Evolutionary conservation across 202 grass and related monocot genomes (phyloP).

Genomic region (Bolboschoenoplectus hybrid): DNA sequence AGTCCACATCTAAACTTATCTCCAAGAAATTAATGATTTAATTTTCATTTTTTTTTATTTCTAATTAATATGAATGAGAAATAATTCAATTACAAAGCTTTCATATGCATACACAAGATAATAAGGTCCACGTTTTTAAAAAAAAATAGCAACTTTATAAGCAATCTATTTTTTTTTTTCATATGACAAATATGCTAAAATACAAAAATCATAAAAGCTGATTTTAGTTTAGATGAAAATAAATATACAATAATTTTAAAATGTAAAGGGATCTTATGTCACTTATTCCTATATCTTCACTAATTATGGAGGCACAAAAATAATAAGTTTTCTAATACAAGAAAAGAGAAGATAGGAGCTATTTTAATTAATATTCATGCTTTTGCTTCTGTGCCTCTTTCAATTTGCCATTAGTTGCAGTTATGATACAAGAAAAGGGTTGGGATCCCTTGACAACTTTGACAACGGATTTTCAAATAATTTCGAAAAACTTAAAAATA

Average conservation of each 20-base stretch:
- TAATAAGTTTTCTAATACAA: too few relatives aligned
- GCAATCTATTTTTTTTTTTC: neutral
- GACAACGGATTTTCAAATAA: too few relatives aligned
- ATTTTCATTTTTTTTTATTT: neutral
- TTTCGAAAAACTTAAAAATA: too few relatives aligned
- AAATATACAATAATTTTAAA: neutral
- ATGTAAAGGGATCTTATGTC: too few relatives aligned
- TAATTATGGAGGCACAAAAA: too few relatives aligned
- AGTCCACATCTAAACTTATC: neutral
- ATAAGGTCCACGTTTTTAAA: too few relatives aligned
- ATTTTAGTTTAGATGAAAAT: neutral
- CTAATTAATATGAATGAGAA: neutral
- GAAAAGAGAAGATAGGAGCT: too few relatives aligned
- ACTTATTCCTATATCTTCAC: too few relatives aligned
- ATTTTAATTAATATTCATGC: neutral
- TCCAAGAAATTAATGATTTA: neutral
- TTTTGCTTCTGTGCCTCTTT: neutral
- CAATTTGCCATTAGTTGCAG: neutral
- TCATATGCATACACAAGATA: neutral
- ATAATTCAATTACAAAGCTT: neutral
- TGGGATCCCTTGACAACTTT: too few relatives aligned
- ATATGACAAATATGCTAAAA: neutral
- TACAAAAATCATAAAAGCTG: neutral
- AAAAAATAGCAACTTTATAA: neutral
- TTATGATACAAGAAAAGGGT: neutral